These are phyloP conservation scores for Chrysosporium queenslandicum DNA, from an alignment of 2,329 filamentous ascomycete species.

Conservation along the genomic window DNA sequence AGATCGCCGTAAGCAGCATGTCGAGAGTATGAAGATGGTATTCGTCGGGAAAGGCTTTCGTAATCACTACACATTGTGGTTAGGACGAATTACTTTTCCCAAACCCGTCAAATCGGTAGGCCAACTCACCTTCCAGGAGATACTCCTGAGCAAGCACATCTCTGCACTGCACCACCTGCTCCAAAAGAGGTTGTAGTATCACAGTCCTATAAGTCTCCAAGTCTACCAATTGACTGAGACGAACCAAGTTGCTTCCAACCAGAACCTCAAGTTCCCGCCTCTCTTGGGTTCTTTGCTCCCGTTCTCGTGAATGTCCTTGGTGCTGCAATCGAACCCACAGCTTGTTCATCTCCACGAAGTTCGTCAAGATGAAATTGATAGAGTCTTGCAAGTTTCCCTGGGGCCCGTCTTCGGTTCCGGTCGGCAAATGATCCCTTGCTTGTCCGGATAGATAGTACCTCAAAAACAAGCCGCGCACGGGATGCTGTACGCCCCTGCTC, in stretches of 20 bases:
- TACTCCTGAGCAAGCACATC: constrained; percentile 97
- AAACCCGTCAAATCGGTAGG: no score
- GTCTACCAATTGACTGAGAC: constrained; percentile 90
- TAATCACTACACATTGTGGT: constrained; percentile 81
- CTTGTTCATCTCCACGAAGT: constrained; percentile 99
- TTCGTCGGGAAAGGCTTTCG: constrained; percentile 96
- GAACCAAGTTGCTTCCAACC: constrained; percentile 91
- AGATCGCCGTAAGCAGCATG: constrained; percentile 85
- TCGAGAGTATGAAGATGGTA: constrained; percentile 96
- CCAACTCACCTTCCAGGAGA: constrained; percentile 61
- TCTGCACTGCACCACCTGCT: constrained; percentile 95
- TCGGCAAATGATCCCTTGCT: constrained; percentile 77
- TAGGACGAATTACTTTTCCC: no score
- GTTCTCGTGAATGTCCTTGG: constrained; percentile 89
- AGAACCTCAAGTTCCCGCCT: constrained; percentile 89
- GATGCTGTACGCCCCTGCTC: constrained; percentile 95
- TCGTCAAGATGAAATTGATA: constrained; percentile 95
- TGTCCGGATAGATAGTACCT: constrained; percentile 95
- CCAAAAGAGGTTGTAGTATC: constrained; percentile 78
- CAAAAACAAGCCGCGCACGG: constrained; percentile 86
- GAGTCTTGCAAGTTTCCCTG: constrained; percentile 95
- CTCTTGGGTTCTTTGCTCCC: constrained; percentile 87
- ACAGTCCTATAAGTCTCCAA: constrained; percentile 85
- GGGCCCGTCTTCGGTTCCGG: constrained; percentile 73
- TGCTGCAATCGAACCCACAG: constrained; percentile 96